phyloP scores from a whole-genome alignment of 2,329 filamentous ascomycete species.

The Alternaria longipes region DNA sequence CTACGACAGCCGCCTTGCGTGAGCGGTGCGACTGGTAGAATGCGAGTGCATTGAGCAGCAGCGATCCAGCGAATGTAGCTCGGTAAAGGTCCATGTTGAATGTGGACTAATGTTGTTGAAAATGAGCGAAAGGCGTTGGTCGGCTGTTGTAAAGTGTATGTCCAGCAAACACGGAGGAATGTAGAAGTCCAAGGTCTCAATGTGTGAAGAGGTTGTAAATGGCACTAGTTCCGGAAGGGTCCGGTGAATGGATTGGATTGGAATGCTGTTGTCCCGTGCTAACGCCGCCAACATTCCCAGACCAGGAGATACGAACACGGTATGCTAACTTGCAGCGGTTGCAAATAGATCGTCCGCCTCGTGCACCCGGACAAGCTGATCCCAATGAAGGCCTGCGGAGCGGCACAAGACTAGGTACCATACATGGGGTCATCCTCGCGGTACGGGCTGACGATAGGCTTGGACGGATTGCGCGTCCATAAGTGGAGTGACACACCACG shows the following conservation, averaged over 20 bases:
- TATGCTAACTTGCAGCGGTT: background rate
- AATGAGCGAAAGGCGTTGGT: constrained; percentile 2
- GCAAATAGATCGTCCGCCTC: constrained; percentile 10
- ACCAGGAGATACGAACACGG: constrained; percentile 4
- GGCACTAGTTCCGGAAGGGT: background rate
- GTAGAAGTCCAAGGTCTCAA: background rate
- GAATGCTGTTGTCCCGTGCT: constrained; percentile 1
- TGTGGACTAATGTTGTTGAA: constrained; percentile 9
- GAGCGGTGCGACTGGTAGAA: constrained; percentile 40
- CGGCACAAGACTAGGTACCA: background rate
- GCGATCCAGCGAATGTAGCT: constrained; percentile 38
- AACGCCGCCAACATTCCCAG: background rate
- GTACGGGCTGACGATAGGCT: constrained; percentile 11
- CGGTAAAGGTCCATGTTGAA: constrained; percentile 45
- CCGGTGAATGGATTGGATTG: background rate
- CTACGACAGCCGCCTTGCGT: constrained; percentile 18
- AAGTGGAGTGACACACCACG: constrained; percentile 12
- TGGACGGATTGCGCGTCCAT: constrained; percentile 18
- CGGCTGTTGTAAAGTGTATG: constrained; percentile 10
- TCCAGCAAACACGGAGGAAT: constrained; percentile 13
- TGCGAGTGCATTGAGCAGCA: constrained; percentile 40
- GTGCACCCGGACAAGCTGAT: constrained; percentile 3
- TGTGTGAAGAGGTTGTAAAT: constrained; percentile 2
- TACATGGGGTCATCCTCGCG: background rate
- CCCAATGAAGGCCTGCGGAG: constrained; percentile 9